These are phyloP conservation scores for Glycyrrhiza uralensis DNA, from an alignment of 306 rosid genomes.

Conservation along the genomic window DNA sequence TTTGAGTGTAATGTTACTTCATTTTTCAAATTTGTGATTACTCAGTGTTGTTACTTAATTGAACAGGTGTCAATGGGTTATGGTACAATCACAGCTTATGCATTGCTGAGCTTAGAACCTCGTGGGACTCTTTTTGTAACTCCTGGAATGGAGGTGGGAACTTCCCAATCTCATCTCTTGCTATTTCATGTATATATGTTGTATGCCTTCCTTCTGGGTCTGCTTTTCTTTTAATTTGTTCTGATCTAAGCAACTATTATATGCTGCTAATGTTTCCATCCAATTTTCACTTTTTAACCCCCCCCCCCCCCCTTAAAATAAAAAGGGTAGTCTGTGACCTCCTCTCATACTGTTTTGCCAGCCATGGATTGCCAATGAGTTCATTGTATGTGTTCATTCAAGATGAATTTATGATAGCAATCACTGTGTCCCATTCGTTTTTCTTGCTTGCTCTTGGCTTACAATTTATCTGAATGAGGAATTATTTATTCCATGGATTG, in stretches of 20 bases:
- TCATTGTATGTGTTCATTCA: neutral
- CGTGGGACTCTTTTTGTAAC: slow-evolving; percentile 91
- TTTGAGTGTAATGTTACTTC: slow-evolving; percentile 4
- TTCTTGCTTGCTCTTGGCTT: neutral
- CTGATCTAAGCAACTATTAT: neutral
- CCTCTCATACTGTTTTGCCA: neutral
- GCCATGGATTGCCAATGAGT: slow-evolving; percentile 3
- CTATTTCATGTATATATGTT: slow-evolving; percentile 6
- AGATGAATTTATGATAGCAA: neutral
- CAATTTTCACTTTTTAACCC: neutral
- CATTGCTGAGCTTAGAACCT: slow-evolving; percentile 85
- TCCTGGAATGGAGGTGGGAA: slow-evolving; percentile 89
- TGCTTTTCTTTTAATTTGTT: neutral
- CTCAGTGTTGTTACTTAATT: neutral
- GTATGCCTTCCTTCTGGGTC: slow-evolving; percentile 6
- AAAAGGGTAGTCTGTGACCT: neutral
- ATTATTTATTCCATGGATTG: neutral
- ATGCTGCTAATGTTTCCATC: neutral
- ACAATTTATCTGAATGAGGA: slow-evolving; percentile 7
- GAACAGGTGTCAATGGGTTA: slow-evolving; percentile 87
- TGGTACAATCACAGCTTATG: slow-evolving; percentile 77
- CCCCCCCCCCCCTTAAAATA: neutral
- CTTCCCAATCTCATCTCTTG: slow-evolving; percentile 5
- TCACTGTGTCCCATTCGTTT: neutral
- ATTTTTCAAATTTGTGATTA: neutral